phyloP scores from a whole-genome alignment of 139 green algal genomes.

The Micromonas pusilla region DNA sequence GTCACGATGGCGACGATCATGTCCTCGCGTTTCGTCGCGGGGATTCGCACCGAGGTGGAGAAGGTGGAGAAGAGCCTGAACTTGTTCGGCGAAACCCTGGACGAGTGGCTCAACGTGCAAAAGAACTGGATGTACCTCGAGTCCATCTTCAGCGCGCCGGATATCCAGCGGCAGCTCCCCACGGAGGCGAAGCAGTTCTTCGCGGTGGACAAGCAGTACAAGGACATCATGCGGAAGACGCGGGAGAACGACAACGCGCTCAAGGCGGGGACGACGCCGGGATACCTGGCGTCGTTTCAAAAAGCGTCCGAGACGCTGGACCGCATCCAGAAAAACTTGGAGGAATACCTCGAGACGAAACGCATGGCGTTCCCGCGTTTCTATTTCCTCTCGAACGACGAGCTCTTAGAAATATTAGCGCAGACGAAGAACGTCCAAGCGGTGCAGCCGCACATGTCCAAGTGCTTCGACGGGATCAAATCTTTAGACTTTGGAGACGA shows the following conservation, averaged over 20 bases:
- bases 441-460: slow-evolving; percentile 79
- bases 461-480: slow-evolving; percentile 83
- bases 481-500: slow-evolving; percentile 74
- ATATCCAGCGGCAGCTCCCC: slow-evolving; percentile 80
- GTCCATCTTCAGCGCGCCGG: slow-evolving; percentile 68
- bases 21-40: slow-evolving; percentile 58
- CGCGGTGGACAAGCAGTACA: slow-evolving; percentile 67
- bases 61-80: slow-evolving; percentile 55
- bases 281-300: slow-evolving; percentile 57
- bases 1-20: slow-evolving; percentile 79
- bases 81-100: slow-evolving; percentile 41
- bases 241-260: slow-evolving; percentile 69
- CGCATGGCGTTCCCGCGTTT: slow-evolving; percentile 78
- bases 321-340: slow-evolving; percentile 75
- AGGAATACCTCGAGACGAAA: slow-evolving; percentile 86
- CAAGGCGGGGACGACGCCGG: slow-evolving; percentile 44
- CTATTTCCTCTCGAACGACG: slow-evolving; percentile 78
- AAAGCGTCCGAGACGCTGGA: slow-evolving; percentile 73
- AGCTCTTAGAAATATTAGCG: slow-evolving; percentile 76
- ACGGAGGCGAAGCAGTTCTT: slow-evolving; percentile 65
- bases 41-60: slow-evolving; percentile 67
- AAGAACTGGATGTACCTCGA: slow-evolving; percentile 86
- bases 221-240: slow-evolving; percentile 69
- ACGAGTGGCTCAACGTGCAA: slow-evolving; percentile 53
- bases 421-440: slow-evolving; percentile 74